Evolutionary conservation across 148 eudicot species (phyloP).

Genomic region (Chenopodium berlandieri): DNA sequence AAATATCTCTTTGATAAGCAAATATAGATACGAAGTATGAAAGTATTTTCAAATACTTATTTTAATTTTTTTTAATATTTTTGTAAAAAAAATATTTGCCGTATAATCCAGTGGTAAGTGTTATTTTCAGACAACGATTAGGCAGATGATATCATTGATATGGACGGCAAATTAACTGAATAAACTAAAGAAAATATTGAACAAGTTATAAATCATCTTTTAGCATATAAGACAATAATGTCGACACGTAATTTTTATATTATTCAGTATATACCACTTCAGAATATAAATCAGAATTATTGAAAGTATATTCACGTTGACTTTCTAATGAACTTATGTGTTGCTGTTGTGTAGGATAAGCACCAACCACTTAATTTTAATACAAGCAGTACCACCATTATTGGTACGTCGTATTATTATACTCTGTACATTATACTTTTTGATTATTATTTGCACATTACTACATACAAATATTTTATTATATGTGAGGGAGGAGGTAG

Average conservation of each 20-base stretch:
- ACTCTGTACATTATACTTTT: too few relatives aligned
- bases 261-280: background rate
- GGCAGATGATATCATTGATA: too few relatives aligned
- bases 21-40: too few relatives aligned
- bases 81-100: background rate
- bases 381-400: too few relatives aligned
- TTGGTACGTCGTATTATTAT: too few relatives aligned
- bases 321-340: background rate
- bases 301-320: background rate
- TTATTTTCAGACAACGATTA: too few relatives aligned
- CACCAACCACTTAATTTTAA: background rate
- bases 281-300: background rate
- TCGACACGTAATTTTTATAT: background rate
- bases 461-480: too few relatives aligned
- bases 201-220: background rate
- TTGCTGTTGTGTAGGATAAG: slow-evolving; percentile 1
- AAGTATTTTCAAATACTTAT: too few relatives aligned
- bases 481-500: too few relatives aligned
- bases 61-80: too few relatives aligned
- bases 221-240: background rate
- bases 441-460: too few relatives aligned
- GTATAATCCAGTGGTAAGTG: background rate
- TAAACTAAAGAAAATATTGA: background rate
- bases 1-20: background rate
- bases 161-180: background rate